Evolutionary conservation across 768 basidiomycete genomes (phyloP), one percentile per base, ranked within the genome.

Genomic region (Calocybe indica): DNA sequence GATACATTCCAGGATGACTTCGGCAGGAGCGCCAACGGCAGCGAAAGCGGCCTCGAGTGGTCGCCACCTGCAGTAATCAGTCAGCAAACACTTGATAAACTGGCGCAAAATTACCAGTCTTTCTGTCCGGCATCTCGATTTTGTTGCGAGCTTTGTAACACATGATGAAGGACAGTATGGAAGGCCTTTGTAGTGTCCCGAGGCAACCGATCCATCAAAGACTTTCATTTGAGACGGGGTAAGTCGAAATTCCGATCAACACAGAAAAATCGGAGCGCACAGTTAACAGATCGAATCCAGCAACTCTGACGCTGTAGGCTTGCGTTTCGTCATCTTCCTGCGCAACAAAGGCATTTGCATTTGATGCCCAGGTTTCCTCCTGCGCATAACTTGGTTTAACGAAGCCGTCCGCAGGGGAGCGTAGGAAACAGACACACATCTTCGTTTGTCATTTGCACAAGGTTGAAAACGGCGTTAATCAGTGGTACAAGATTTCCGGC

Each of bases 241-340:
- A 28, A 46, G 9, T 36, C 14, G 30, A 11, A n/a, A 40, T 37
- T 31, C 15, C 6, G 59, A 63, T 31, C 12, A 31, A 49, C 22
- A 51, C 30, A 15, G 35, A 6, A 1, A 22, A 22, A 22, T 22
- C 22, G 22, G 2, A 10, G 55, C 61, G 43, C 62, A 96, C 94
- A 31, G 76, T 75, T 43, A 95, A 66, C 33, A 97, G 66, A 58
- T 97, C 95, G 55, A 92, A 85, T 3, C 85, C 85, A 4, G 90
- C 87, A 2, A 90, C 79, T 33, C 96, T 78, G 32, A 92, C 76
- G 46, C 88, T 89, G 59, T 92, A 94, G 1, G 74, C 61, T 45
- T 88, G 81, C 1, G 83, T 83, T 52, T 95, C 92, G 51, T 97
- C 95, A 46, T 96, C 92, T 58, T 97, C 94, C 60, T 98, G 92